A percentile compares a stretch with the other conserved stretches of the same genome.
phyloP scores from a whole-genome alignment of 2,329 filamentous ascomycete species.

The Botrytis squamosa region DNA sequence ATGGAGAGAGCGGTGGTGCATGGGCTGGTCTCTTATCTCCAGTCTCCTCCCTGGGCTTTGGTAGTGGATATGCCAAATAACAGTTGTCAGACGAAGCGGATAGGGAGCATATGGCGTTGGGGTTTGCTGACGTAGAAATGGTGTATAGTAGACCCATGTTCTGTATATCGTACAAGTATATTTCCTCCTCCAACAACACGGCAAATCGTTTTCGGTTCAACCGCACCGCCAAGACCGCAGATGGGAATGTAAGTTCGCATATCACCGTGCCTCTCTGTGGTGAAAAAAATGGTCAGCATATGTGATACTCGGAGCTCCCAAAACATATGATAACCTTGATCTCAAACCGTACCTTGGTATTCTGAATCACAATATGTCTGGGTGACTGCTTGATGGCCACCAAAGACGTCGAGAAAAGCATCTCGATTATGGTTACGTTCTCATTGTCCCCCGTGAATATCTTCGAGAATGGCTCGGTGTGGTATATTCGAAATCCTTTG shows the following conservation, averaged over 20 bases:
- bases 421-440: conserved; percentile 94
- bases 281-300: conserved; percentile 17
- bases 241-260: conserved; percentile 97
- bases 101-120: conserved; percentile 84
- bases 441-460: conserved; percentile 93
- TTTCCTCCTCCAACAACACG: conserved; percentile 91
- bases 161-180: conserved; percentile 97
- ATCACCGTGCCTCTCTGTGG: conserved; percentile 71
- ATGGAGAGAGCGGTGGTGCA: conserved; percentile 76
- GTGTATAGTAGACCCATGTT: conserved; percentile 96
- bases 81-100: conserved; percentile 95
- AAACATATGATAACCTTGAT: neutral
- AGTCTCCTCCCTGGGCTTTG: conserved; percentile 64
- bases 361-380: conserved; percentile 89
- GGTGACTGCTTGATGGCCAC: conserved; percentile 92
- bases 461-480: conserved; percentile 92
- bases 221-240: conserved; percentile 90
- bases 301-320: neutral
- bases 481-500: conserved; percentile 93
- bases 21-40: conserved; percentile 67
- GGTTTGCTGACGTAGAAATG: conserved; percentile 91
- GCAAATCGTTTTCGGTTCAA: conserved; percentile 92
- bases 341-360: conserved; percentile 73
- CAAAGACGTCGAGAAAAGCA: conserved; percentile 97
- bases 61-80: conserved; percentile 90